These are phyloP conservation scores for Adenanthera pavonina DNA, from an alignment of 306 rosid genomes.

Conservation along the genomic window DNA sequence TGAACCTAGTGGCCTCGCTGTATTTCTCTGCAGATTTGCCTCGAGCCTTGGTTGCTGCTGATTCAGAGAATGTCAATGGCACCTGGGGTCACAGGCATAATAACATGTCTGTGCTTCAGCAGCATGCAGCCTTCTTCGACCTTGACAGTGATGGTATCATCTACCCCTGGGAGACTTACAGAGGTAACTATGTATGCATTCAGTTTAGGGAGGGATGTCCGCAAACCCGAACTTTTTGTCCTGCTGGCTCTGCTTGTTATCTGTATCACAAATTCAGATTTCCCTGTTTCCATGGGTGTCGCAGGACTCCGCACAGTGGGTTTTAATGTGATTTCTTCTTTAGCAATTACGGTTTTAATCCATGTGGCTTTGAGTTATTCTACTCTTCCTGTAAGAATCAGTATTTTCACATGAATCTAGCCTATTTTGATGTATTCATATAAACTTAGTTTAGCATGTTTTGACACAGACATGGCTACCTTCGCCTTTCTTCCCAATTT, in stretches of 20 bases:
- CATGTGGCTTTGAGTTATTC: conserved; percentile 63
- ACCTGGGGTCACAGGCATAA: conserved; percentile 67
- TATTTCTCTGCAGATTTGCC: conserved; percentile 56
- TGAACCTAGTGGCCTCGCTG: not conserved
- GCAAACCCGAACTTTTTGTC: too few relatives aligned
- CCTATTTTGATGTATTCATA: not conserved
- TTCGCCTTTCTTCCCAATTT: conserved; percentile 69
- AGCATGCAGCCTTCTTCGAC: conserved; percentile 77
- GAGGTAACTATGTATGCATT: conserved; percentile 41
- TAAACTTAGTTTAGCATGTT: conserved; percentile 26
- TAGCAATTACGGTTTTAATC: conserved; percentile 46
- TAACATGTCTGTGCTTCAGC: conserved; percentile 80
- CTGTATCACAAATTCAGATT: not conserved
- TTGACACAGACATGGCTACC: conserved; percentile 75
- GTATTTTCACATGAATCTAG: not conserved
- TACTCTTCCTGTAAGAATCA: conserved; percentile 69
- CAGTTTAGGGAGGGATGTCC: too few relatives aligned
- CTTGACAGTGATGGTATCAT: conserved; percentile 70
- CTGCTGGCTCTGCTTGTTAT: too few relatives aligned
- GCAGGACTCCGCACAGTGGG: conserved; percentile 64
- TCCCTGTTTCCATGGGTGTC: not conserved
- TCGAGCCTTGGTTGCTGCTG: conserved; percentile 68
- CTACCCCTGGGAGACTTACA: conserved; percentile 74
- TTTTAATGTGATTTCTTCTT: conserved; percentile 60
- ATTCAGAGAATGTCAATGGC: conserved; percentile 68